Evolutionary conservation across 176 grass and related monocot genomes (phyloP).

Genomic region (Metroxylon sagu): DNA sequence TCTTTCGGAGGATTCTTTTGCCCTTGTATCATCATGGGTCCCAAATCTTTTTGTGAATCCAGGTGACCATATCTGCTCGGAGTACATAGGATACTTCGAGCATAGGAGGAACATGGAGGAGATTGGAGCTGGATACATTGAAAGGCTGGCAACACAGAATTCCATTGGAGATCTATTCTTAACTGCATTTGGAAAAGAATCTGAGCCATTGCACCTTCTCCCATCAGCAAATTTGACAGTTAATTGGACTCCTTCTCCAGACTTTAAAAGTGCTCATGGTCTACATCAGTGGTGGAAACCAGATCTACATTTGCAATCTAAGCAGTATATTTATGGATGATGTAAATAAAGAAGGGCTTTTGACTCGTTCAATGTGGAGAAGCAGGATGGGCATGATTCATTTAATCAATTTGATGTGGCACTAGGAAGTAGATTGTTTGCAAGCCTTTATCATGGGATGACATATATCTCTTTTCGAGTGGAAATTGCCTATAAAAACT

Average conservation of each 20-base stretch:
- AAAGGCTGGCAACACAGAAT: conserved; percentile 85
- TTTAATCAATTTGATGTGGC: too few species aligned
- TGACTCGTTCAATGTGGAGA: too few species aligned
- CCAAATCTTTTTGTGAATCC: conserved; percentile 79
- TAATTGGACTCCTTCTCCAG: conserved; percentile 43
- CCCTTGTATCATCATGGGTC: conserved; percentile 56
- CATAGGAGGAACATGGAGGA: conserved; percentile 90
- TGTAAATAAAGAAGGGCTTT: not conserved
- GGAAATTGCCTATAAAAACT: too few species aligned
- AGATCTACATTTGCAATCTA: conserved; percentile 51
- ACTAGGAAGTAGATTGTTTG: too few species aligned
- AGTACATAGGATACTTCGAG: conserved; percentile 92
- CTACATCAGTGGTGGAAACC: conserved; percentile 90
- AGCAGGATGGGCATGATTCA: too few species aligned
- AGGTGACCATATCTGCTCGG: conserved; percentile 74
- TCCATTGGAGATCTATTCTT: conserved; percentile 64
- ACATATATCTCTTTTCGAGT: too few species aligned
- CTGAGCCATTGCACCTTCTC: conserved; percentile 81
- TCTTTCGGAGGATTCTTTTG: conserved; percentile 57
- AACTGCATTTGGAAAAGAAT: conserved; percentile 72
- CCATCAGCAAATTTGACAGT: conserved; percentile 81
- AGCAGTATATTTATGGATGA: conserved; percentile 50
- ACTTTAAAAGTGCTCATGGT: conserved; percentile 81
- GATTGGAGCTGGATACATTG: conserved; percentile 69
- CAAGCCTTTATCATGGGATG: too few species aligned